Evolutionary conservation across 805 yeast species (phyloP).

Genomic region (Phaffomyces thermotolerans): DNA sequence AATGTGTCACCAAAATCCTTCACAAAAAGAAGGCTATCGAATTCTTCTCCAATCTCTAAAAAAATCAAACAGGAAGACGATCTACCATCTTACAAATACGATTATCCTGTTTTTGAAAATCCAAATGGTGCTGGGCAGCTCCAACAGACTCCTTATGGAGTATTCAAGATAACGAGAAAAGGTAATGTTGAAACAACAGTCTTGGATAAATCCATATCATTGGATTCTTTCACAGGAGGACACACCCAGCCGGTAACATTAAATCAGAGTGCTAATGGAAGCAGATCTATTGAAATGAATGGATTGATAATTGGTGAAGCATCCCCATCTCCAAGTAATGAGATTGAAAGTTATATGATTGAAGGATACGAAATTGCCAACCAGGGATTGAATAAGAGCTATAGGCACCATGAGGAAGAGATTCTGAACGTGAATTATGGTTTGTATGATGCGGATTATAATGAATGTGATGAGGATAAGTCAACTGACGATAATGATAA

Average conservation of each 20-base stretch:
- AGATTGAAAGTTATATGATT: constrained; percentile 21
- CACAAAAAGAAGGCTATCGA: constrained; percentile 29
- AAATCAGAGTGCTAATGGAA: neutral
- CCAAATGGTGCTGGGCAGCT: constrained; percentile 18
- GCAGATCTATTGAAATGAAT: no score
- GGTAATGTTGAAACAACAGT: constrained; percentile 16
- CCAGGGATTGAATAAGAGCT: constrained; percentile 14
- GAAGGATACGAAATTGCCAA: constrained; percentile 18
- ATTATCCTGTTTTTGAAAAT: constrained; percentile 20
- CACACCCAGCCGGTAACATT: neutral
- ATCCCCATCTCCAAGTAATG: constrained; percentile 17
- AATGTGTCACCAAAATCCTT: neutral
- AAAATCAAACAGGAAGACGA: constrained; percentile 18
- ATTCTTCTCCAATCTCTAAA: constrained; percentile 25
- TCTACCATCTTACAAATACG: constrained; percentile 1
- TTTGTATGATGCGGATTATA: constrained; percentile 19
- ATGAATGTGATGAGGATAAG: constrained; percentile 12
- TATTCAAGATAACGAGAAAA: constrained; percentile 14
- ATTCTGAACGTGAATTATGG: constrained; percentile 21
- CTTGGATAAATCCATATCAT: constrained; percentile 12
- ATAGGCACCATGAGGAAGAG: constrained; percentile 18
- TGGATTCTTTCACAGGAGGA: constrained; percentile 8
- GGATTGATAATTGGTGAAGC: neutral
- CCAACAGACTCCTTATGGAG: constrained; percentile 23
- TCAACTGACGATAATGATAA: constrained; percentile 6